Conservation (phyloP, 2,329 filamentous ascomycete species). For the Lasiodiplodia sp. region DNA sequence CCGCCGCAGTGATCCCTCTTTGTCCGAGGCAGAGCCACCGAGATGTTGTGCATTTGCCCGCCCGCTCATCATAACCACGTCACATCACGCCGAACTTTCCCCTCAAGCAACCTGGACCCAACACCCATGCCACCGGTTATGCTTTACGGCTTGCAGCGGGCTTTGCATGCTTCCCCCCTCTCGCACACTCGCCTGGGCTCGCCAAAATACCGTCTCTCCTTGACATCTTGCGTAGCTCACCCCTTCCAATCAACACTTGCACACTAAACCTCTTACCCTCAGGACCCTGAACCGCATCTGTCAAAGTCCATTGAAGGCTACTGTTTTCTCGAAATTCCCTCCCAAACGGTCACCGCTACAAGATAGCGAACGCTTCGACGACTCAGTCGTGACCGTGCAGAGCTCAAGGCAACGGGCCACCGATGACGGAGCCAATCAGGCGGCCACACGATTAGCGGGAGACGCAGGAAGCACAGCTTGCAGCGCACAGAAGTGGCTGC, state of each 20-base stretch:
- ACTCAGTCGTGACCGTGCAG: conserved; percentile 10
- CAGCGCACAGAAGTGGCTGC: conserved; percentile 6
- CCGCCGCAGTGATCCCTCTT: neutral
- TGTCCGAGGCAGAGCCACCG: neutral
- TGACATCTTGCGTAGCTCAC: neutral
- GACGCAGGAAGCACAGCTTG: conserved; percentile 8
- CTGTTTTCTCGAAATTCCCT: neutral
- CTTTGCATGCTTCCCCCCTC: neutral
- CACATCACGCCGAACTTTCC: conserved; percentile 17
- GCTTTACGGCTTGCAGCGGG: conserved; percentile 14
- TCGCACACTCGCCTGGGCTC: neutral
- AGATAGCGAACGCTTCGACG: neutral
- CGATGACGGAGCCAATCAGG: conserved; percentile 8
- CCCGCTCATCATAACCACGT: conserved; percentile 20
- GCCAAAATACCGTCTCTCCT: neutral
- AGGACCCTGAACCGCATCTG: neutral
- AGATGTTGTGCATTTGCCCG: neutral
- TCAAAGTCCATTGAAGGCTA: neutral
- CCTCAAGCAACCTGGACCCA: conserved; percentile 11
- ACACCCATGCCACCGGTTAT: conserved; percentile 11
- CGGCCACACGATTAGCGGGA: conserved; percentile 23
- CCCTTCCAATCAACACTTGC: neutral
- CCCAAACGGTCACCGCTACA: conserved; percentile 16
- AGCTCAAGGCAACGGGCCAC: conserved; percentile 5
- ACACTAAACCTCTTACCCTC: neutral